Evolutionary conservation across 2,329 filamentous ascomycete genomes (phyloP), one percentile per base, ranked within the genome.

Genomic region (Xylaria digitata): DNA sequence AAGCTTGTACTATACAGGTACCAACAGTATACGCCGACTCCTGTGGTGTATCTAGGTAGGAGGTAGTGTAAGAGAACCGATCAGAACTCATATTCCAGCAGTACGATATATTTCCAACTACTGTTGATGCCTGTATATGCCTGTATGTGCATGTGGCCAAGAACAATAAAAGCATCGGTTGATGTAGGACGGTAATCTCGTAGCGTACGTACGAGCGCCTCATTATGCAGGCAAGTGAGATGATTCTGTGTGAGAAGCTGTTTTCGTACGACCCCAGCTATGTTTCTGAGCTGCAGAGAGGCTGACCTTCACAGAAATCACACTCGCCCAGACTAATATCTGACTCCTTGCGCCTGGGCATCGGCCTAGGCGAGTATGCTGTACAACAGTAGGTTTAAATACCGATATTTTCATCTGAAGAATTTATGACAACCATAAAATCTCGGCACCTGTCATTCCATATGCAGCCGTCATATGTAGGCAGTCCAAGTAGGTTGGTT

Each of bases 391-490:
- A 46, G n/a, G n/a, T 45, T 1, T 5, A 7, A 43, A n/a, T 17
- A 4, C 6, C 4, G n/a, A 43, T 17, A 43, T 43, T n/a, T n/a
- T n/a, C 15, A 43, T 43, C 15, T 43, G 15, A n/a, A n/a, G 7
- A n/a, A 32, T 23, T 6, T 37, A 30, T 21, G 26, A 17, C 30
- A 58, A 34, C 3, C 26, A 13, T 17, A n/a, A 17, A 42, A 8
- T 58, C 61, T 59, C 58, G 61, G 61, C 61, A 45, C 50, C 45
- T 26, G 17, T 50, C 43, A 49, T 50, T 34, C 42, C 43, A 56
- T 45, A 48, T 63, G 60, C 59, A 42, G 34, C 13, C 30, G 13
- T 26, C 26, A 42, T 34, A 55, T 55, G 52, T 42, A 23, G 52
- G 6, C 7, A 1, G 32, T 11, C 9, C 6, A 34, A 11, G 32